These are phyloP conservation scores for Castanea mollissima DNA, from an alignment of 306 rosid species.

Conservation along the genomic window DNA sequence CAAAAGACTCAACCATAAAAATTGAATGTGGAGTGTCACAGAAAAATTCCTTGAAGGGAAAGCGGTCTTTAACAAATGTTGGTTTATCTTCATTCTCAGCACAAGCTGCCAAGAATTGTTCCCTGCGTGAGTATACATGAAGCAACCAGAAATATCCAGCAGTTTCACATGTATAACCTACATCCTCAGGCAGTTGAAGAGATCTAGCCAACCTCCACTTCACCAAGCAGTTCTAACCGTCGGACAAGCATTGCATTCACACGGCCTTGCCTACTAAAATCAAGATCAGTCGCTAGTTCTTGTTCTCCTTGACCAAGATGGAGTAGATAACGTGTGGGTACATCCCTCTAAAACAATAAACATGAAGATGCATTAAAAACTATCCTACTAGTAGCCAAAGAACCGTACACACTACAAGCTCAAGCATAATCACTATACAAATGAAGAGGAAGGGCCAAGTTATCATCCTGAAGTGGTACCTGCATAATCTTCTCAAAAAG, in stretches of 20 bases:
- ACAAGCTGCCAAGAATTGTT: slow-evolving; percentile 83
- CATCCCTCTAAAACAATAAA: slow-evolving; percentile 71
- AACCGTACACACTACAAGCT: not conserved
- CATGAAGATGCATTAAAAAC: not conserved
- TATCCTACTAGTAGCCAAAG: not conserved
- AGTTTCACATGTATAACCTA: slow-evolving; percentile 97
- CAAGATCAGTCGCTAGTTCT: slow-evolving; percentile 98
- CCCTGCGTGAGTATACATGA: slow-evolving; percentile 97
- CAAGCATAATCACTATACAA: not conserved
- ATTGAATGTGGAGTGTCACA: slow-evolving; percentile 57
- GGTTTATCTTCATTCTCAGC: slow-evolving; percentile 62
- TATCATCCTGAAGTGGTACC: slow-evolving; percentile 42
- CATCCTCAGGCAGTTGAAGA: slow-evolving; percentile 95
- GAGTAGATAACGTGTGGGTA: slow-evolving; percentile 97
- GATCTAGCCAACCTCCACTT: slow-evolving; percentile 93
- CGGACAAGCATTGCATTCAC: slow-evolving; percentile 97
- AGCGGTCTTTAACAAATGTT: slow-evolving; percentile 74
- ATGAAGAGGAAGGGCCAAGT: not conserved
- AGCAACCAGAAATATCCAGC: slow-evolving; percentile 99
- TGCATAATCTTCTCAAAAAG: slow-evolving; percentile 96
- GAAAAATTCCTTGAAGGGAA: slow-evolving; percentile 94
- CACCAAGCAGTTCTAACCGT: slow-evolving; percentile 78
- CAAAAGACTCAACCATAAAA: slow-evolving; percentile 81
- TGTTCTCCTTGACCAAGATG: slow-evolving; percentile 98
- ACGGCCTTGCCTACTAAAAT: slow-evolving; percentile 98